Evolutionary conservation across 108 stramenopile genomes (phyloP).

Genomic region (Seminavis robusta): DNA sequence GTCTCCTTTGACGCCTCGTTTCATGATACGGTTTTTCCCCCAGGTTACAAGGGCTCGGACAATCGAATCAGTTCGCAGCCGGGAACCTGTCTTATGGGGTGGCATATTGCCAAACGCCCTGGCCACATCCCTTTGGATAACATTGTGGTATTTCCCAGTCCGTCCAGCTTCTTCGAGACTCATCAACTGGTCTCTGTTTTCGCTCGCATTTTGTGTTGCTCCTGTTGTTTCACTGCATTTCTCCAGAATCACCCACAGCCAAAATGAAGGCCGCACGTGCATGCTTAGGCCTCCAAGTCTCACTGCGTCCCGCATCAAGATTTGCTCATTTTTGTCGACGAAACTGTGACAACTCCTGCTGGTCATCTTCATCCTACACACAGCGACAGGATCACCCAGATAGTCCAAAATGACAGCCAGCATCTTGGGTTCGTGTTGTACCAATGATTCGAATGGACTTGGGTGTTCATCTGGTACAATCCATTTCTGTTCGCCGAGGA

Average conservation of each 20-base stretch:
- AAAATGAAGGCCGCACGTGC: slow-evolving; percentile 76
- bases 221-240: slow-evolving; percentile 8
- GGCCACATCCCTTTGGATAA: slow-evolving; percentile 80
- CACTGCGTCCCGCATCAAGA: slow-evolving; percentile 77
- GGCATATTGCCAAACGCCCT: slow-evolving; percentile 87
- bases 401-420: slow-evolving; percentile 56
- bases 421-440: slow-evolving; percentile 63
- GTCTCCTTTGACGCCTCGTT: slow-evolving; percentile 50
- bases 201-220: background rate
- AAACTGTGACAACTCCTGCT: slow-evolving; percentile 62
- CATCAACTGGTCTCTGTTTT: slow-evolving; percentile 10
- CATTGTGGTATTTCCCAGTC: slow-evolving; percentile 69
- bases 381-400: slow-evolving; percentile 79
- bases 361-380: slow-evolving; percentile 69
- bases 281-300: slow-evolving; percentile 73
- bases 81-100: slow-evolving; percentile 80
- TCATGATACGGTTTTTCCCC: slow-evolving; percentile 69
- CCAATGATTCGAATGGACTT: slow-evolving; percentile 72
- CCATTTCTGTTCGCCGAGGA: background rate
- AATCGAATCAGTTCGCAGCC: slow-evolving; percentile 71
- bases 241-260: slow-evolving; percentile 81
- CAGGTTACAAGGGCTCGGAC: slow-evolving; percentile 82
- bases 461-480: slow-evolving; percentile 33
- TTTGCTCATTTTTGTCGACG: slow-evolving; percentile 72
- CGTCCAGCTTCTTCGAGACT: slow-evolving; percentile 49